Evolutionary conservation across 164 flowering plant genomes (phyloP).

Genomic region (Buxus sempervirens): DNA sequence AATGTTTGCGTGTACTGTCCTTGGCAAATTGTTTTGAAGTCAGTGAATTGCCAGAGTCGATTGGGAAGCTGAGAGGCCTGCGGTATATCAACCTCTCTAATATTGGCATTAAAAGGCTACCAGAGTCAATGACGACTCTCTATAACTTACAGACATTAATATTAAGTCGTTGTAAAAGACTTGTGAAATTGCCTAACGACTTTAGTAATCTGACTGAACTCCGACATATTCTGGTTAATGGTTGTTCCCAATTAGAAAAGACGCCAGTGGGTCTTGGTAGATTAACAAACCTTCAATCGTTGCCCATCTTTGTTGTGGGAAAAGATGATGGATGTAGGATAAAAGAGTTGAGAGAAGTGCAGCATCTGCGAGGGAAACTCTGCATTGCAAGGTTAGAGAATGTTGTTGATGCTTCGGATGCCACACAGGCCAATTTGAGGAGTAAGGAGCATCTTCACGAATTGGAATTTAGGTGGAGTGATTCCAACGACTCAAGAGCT

Average conservation of each 20-base stretch:
- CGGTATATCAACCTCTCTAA: conserved; percentile 28
- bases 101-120: conserved; percentile 20
- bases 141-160: conserved; percentile 31
- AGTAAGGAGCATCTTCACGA: conserved; percentile 14
- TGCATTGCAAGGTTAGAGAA: conserved; percentile 20
- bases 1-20: conserved; percentile 19
- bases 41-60: conserved; percentile 12
- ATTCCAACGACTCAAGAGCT: too few species aligned
- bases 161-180: conserved; percentile 15
- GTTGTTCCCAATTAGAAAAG: neutral
- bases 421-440: conserved; percentile 21
- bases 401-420: neutral
- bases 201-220: conserved; percentile 18
- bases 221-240: conserved; percentile 17
- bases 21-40: neutral
- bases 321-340: conserved; percentile 11
- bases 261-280: conserved; percentile 17
- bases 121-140: conserved; percentile 21
- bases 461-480: conserved; percentile 23
- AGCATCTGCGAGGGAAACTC: conserved; percentile 13
- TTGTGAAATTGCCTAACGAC: conserved; percentile 16
- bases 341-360: conserved; percentile 19
- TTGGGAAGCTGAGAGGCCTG: conserved; percentile 24
- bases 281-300: conserved; percentile 18
- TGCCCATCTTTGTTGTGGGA: conserved; percentile 14